Conservation (phyloP, 2,329 filamentous ascomycete species). For the Lecanicillium sp. region DNA sequence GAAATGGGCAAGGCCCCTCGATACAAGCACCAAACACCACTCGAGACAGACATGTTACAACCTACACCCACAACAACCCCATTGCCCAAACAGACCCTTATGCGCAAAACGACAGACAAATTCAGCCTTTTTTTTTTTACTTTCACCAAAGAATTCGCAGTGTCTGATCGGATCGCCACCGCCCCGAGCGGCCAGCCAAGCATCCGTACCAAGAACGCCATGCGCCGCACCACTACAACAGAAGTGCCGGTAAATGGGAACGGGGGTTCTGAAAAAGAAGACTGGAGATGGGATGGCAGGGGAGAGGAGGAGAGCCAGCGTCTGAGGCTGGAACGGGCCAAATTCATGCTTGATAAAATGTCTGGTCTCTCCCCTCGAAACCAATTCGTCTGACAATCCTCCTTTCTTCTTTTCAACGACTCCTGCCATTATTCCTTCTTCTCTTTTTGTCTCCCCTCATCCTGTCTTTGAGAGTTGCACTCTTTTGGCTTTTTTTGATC, state of each 20-base stretch:
- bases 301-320: conserved; percentile 3
- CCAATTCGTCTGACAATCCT: conserved; percentile 3
- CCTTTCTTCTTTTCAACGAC: conserved; percentile 9
- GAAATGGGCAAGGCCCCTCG: conserved; percentile 10
- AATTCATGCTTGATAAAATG: conserved; percentile 12
- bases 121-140: no score
- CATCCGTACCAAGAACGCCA: no score
- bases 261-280: no score
- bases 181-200: no score
- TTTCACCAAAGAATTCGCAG: not conserved
- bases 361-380: conserved; percentile 6
- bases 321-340: no score
- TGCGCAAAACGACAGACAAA: not conserved
- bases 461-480: conserved; percentile 15
- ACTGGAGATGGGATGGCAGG: conserved; percentile 15
- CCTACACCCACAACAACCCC: conserved; percentile 10
- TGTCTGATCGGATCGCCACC: conserved; percentile 4
- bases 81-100: not conserved
- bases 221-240: no score
- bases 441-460: conserved; percentile 13
- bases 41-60: conserved; percentile 29
- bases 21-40: conserved; percentile 19
- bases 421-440: conserved; percentile 13
- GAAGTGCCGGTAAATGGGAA: no score
- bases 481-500: conserved; percentile 9